Evolutionary conservation across 192 early-diverging fungal species (phyloP).

Genomic region (Umbelopsis isabellina): DNA sequence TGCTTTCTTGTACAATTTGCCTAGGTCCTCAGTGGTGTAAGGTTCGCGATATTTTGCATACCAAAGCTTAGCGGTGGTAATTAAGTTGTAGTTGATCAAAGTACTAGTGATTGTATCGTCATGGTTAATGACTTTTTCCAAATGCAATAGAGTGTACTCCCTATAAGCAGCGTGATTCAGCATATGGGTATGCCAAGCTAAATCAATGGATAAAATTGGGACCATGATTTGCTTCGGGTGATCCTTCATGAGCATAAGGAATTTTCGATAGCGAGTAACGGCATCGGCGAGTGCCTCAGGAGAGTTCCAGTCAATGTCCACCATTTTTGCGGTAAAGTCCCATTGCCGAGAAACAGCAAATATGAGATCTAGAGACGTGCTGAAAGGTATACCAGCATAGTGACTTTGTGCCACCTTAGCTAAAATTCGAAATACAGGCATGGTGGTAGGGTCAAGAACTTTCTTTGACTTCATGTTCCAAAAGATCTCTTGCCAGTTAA

Average conservation of each 20-base stretch:
- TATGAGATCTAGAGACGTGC: conserved; percentile 51
- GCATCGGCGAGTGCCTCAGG: conserved; percentile 34
- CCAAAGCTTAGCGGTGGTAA: background rate
- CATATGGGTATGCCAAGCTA: conserved; percentile 74
- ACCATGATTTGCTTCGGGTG: conserved; percentile 44
- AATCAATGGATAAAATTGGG: conserved; percentile 69
- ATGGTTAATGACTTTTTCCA: conserved; percentile 61
- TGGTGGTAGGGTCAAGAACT: background rate
- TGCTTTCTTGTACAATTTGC: conserved; percentile 1
- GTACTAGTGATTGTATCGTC: conserved; percentile 54
- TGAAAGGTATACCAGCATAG: conserved; percentile 46
- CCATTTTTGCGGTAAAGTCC: conserved; percentile 56
- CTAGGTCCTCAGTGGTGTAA: conserved; percentile 1
- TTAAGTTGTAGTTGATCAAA: background rate
- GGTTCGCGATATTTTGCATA: conserved; percentile 1
- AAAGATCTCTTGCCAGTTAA: background rate
- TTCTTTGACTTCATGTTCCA: background rate
- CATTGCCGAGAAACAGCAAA: conserved; percentile 54
- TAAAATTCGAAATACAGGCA: background rate
- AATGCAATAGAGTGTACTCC: conserved; percentile 48
- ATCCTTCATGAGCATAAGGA: conserved; percentile 48
- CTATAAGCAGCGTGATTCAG: conserved; percentile 57
- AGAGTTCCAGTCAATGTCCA: conserved; percentile 38
- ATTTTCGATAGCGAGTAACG: conserved; percentile 48
- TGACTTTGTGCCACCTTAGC: background rate